phyloP scores from a whole-genome alignment of 2,329 filamentous ascomycete genomes.

The Claviceps sp. region DNA sequence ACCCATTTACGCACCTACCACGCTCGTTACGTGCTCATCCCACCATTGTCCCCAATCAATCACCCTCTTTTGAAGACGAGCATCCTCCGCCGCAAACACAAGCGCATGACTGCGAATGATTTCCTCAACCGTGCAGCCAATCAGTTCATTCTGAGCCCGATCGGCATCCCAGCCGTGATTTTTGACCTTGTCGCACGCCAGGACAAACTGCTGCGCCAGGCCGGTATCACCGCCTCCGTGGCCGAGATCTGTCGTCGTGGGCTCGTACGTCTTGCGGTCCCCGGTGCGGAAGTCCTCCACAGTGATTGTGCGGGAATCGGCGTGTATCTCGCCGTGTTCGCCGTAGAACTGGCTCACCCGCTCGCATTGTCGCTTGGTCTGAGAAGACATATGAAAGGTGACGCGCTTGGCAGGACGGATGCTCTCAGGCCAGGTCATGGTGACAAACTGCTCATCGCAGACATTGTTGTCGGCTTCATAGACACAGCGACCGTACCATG shows the following conservation, averaged over 20 bases:
- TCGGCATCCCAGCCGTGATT: conserved; percentile 51
- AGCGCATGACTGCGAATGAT: conserved; percentile 79
- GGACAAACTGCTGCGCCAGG: conserved; percentile 68
- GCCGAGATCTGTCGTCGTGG: conserved; percentile 22
- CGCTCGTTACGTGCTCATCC: conserved; percentile 25
- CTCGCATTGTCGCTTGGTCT: conserved; percentile 76
- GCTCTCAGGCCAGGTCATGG: conserved; percentile 71
- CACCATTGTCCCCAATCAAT: conserved; percentile 71
- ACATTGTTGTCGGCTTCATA: conserved; percentile 90
- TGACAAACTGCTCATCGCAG: conserved; percentile 83
- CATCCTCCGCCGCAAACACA: conserved; percentile 90
- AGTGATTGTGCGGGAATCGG: conserved; percentile 66
- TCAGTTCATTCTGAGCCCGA: conserved; percentile 58
- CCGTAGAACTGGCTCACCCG: conserved; percentile 80
- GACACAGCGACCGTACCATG: conserved; percentile 91
- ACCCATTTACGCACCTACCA: not conserved
- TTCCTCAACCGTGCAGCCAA: conserved; percentile 79
- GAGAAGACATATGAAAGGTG: conserved; percentile 86
- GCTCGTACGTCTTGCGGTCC: conserved; percentile 16
- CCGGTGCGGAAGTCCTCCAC: conserved; percentile 46
- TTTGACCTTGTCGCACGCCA: conserved; percentile 69
- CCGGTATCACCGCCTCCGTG: conserved; percentile 33
- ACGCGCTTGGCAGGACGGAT: conserved; percentile 64
- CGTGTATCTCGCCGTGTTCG: conserved; percentile 70
- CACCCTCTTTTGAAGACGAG: conserved; percentile 54